Evolutionary conservation across 208 protist genomes (phyloP), one percentile per base, ranked within the genome.

Genomic region (Wallacemonas rigidus): DNA sequence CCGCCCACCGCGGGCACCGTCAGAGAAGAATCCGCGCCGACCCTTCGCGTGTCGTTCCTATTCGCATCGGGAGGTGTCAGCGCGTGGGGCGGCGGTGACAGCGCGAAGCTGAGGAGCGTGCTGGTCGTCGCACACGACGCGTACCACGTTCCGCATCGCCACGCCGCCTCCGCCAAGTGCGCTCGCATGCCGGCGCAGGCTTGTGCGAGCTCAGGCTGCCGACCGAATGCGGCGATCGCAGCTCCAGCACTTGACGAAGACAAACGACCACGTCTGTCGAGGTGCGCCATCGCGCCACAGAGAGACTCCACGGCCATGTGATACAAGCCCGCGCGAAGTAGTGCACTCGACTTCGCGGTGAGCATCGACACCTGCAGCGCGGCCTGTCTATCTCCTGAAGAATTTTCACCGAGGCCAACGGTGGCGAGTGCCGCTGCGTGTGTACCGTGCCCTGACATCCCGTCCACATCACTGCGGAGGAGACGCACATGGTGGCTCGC

Each of bases 141-240:
- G 3, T 54, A 50, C 84, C 87, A 92, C 41, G 51, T 72, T 0
- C 77, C 76, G 53, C 82, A 81, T 48, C 79, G 78, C 84, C 82
- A 92, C n/a, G 86, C 72, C 2, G 82, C 82, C 72, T 80, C 75
- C 0, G 87, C 80, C 12, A 87, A 70, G 2, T 82, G 71, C 1
- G 72, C 73, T 35, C 79, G 79, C 48, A 92, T 44, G 11, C 47
- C 45, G 8, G 60, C 43, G 5, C 35, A 40, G 44, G 74, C 72
- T 54, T 78, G 65, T 2, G 53, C 50, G 2, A 60, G 0, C 36
- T 57, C 26, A 26, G 26, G 26, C 26, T 26, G 26, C 0, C 26
- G 26, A 26, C 26, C 26, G 26, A 26, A 26, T 26, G 26, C 26
- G 26, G 26, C 26, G 26, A 26, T 26, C 26, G 26, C 26, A 26